A percentile compares a stretch with the other conserved stretches of the same genome.
Evolutionary conservation across 192 early-diverging fungal species (phyloP).

Genomic region (Dimargaris cristalligena): DNA sequence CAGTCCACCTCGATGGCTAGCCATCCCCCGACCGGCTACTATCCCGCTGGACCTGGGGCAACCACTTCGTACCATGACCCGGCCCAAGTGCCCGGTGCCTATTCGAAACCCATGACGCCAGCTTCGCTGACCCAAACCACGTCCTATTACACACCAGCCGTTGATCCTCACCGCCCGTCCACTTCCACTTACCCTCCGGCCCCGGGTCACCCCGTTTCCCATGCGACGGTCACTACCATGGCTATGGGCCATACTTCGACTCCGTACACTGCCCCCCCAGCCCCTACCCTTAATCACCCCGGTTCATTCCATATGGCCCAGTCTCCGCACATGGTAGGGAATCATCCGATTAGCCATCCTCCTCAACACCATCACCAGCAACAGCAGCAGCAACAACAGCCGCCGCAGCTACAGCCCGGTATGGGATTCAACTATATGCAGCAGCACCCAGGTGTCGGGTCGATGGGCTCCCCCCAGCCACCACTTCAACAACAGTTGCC

Average conservation of each 20-base stretch:
- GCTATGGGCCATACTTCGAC: not conserved
- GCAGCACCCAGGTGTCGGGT: not conserved
- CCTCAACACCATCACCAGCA: not conserved
- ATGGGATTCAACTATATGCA: not conserved
- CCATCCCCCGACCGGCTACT: not conserved
- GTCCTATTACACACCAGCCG: no score
- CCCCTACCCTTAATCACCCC: not conserved
- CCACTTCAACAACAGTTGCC: not conserved
- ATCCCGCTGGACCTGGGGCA: not conserved
- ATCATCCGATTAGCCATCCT: not conserved
- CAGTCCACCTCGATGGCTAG: not conserved
- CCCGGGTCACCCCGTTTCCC: not conserved
- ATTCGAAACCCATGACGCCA: no score
- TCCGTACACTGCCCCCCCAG: not conserved
- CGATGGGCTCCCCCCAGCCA: not conserved
- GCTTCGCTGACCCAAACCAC: no score
- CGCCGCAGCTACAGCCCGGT: no score
- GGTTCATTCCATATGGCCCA: not conserved
- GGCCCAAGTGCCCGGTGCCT: no score
- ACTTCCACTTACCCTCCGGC: no score
- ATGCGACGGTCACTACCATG: not conserved
- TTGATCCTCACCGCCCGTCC: no score
- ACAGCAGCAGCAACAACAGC: not conserved
- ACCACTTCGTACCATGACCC: not conserved
- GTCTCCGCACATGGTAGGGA: not conserved